Evolutionary conservation across 75 land plant genomes (phyloP).

Genomic region (Adiantum capillusveneris): DNA sequence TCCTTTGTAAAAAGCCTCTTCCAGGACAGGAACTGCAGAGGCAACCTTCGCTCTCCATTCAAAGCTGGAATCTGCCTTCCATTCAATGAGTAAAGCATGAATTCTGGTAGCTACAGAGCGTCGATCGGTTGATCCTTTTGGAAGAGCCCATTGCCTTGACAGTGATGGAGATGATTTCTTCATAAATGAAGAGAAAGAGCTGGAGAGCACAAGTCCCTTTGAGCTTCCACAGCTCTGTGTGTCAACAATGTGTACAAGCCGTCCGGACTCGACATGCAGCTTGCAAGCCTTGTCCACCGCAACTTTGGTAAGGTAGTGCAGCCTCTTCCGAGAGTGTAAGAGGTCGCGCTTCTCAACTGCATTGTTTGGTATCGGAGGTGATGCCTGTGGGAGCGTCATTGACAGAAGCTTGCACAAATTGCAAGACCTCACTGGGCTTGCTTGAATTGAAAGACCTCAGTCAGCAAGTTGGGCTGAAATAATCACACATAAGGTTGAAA

Average conservation of each 20-base stretch:
- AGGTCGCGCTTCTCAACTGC: no score
- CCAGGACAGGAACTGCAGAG: not conserved
- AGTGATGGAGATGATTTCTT: not conserved
- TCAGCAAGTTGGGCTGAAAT: no score
- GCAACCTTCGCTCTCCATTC: not conserved
- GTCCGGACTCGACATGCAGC: not conserved
- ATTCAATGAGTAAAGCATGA: not conserved
- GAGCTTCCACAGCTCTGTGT: not conserved
- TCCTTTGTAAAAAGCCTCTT: not conserved
- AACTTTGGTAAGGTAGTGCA: not conserved
- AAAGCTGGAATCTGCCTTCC: not conserved
- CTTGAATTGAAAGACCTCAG: no score
- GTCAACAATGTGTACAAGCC: not conserved
- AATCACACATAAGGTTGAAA: no score
- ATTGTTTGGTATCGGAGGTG: no score
- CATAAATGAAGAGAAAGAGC: not conserved
- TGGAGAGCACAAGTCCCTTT: not conserved
- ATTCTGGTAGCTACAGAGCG: not conserved
- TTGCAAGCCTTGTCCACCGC: conserved; percentile 1
- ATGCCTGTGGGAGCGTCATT: no score
- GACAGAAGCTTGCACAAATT: no score
- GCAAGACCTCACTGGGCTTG: no score
- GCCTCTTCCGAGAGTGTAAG: not conserved
- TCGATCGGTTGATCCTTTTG: not conserved
- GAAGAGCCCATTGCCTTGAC: not conserved